Conservation (phyloP, 1,284 basidiomycete genomes). For the Sphaerobolus stellatus region DNA sequence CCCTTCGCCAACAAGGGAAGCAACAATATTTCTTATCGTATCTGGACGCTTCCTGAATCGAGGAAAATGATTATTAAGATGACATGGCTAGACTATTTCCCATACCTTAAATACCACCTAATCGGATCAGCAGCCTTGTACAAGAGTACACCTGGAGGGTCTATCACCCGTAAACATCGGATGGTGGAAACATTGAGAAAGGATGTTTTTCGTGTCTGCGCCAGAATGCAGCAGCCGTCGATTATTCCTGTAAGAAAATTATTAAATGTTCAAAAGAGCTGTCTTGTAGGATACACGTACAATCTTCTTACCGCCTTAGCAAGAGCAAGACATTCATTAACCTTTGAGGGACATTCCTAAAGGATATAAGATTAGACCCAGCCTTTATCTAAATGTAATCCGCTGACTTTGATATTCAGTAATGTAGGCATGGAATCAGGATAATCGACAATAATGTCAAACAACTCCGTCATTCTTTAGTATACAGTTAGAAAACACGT, state of each 20-base stretch:
- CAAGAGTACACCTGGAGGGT: slow-evolving; percentile 89
- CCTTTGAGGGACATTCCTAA: slow-evolving; percentile 74
- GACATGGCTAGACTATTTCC: not conserved
- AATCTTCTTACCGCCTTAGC: slow-evolving; percentile 69
- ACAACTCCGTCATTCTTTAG: slow-evolving; percentile 80
- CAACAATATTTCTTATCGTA: slow-evolving; percentile 91
- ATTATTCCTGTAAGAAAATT: slow-evolving; percentile 55
- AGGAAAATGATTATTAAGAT: not conserved
- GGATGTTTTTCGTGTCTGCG: slow-evolving; percentile 90
- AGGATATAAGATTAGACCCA: not conserved
- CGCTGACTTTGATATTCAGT: slow-evolving; percentile 79
- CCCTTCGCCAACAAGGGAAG: slow-evolving; percentile 83
- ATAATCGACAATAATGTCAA: slow-evolving; percentile 93
- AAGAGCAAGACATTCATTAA: slow-evolving; percentile 72
- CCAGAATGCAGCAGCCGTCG: slow-evolving; percentile 93
- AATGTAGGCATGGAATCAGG: slow-evolving; percentile 86
- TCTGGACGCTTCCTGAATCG: slow-evolving; percentile 81
- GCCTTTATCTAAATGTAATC: slow-evolving; percentile 2
- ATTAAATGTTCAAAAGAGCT: not conserved
- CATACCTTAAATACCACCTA: slow-evolving; percentile 77
- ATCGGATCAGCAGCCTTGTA: slow-evolving; percentile 92
- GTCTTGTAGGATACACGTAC: slow-evolving; percentile 40
- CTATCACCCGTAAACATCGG: slow-evolving; percentile 85
- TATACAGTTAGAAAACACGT: not conserved
- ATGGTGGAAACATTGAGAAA: slow-evolving; percentile 91